Evolutionary conservation across 331 rosid species (phyloP).

Genomic region (Quercus lobata): DNA sequence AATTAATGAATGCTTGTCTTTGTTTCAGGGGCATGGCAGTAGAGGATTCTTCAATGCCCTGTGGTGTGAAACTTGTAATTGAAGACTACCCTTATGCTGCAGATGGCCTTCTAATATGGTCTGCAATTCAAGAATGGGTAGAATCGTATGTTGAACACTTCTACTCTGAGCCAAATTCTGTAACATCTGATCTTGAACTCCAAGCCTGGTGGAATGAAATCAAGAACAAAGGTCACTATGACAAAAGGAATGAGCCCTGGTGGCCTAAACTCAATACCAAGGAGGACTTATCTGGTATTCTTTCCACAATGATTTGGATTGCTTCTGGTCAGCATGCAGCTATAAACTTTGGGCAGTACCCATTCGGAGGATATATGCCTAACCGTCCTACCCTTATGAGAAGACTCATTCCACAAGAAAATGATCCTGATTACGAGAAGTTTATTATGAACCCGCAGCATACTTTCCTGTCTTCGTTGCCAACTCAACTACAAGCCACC

Average conservation of each 20-base stretch:
- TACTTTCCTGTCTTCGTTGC: slow-evolving; percentile 71
- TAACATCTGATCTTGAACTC: slow-evolving; percentile 62
- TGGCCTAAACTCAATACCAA: slow-evolving; percentile 81
- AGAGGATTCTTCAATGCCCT: slow-evolving; percentile 70
- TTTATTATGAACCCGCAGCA: slow-evolving; percentile 70
- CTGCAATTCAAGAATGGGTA: slow-evolving; percentile 90
- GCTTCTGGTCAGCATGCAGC: slow-evolving; percentile 98
- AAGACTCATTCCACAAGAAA: slow-evolving; percentile 72
- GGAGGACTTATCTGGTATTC: slow-evolving; percentile 66
- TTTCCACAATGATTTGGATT: slow-evolving; percentile 78
- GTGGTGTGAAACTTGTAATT: slow-evolving; percentile 75
- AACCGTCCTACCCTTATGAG: slow-evolving; percentile 90
- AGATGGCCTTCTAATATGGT: slow-evolving; percentile 92
- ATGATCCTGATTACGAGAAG: slow-evolving; percentile 51
- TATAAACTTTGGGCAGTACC: slow-evolving; percentile 93
- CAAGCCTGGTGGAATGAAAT: slow-evolving; percentile 87
- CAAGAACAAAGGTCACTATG: slow-evolving; percentile 68
- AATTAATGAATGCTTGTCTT: background rate
- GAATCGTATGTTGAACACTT: slow-evolving; percentile 66
- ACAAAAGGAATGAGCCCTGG: slow-evolving; percentile 82
- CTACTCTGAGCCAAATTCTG: slow-evolving; percentile 59
- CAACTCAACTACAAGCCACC: slow-evolving; percentile 94
- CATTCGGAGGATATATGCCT: slow-evolving; percentile 93
- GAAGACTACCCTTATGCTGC: slow-evolving; percentile 97
- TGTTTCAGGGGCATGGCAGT: slow-evolving; percentile 89